Evolutionary conservation across 73 alveolate species (phyloP).

Genomic region (Urostyla sp.): DNA sequence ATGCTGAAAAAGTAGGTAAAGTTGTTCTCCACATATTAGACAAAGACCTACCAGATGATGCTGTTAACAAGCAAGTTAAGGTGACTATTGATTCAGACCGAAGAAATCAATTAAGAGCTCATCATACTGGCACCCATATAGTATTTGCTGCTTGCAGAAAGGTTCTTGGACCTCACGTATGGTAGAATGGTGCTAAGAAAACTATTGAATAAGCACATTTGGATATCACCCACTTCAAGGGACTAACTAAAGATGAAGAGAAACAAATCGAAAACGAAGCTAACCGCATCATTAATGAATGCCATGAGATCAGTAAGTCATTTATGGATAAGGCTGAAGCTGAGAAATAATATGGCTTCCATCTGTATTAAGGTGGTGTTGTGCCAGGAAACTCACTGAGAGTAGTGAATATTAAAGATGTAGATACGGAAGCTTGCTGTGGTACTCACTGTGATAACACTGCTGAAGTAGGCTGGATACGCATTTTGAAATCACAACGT

Average conservation of each 20-base stretch:
- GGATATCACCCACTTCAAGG: slow-evolving; percentile 97
- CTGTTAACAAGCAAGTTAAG: slow-evolving; percentile 85
- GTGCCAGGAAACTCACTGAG: slow-evolving; percentile 98
- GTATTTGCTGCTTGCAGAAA: slow-evolving; percentile 96
- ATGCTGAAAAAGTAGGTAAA: slow-evolving; percentile 97
- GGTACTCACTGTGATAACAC: slow-evolving; percentile 99
- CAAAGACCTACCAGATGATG: slow-evolving; percentile 77
- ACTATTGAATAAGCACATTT: slow-evolving; percentile 96
- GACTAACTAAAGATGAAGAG: slow-evolving; percentile 96
- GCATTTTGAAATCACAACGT: slow-evolving; percentile 91
- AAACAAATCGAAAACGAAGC: slow-evolving; percentile 94
- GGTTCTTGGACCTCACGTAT: slow-evolving; percentile 98
- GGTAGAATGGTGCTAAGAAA: slow-evolving; percentile 99
- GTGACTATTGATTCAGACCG: slow-evolving; percentile 90
- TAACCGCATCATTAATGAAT: slow-evolving; percentile 88
- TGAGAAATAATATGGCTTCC: slow-evolving; percentile 96
- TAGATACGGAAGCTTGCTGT: slow-evolving; percentile 99
- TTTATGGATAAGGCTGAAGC: slow-evolving; percentile 98
- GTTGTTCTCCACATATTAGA: slow-evolving; percentile 93
- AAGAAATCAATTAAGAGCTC: slow-evolving; percentile 93
- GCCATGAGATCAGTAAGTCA: slow-evolving; percentile 86
- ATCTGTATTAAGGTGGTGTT: slow-evolving; percentile 98
- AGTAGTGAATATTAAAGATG: slow-evolving; percentile 96
- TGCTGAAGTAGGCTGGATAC: slow-evolving; percentile 98
- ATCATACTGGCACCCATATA: slow-evolving; percentile 98